Conservation (phyloP, 306 rosid species). For the Vicia villosa region DNA sequence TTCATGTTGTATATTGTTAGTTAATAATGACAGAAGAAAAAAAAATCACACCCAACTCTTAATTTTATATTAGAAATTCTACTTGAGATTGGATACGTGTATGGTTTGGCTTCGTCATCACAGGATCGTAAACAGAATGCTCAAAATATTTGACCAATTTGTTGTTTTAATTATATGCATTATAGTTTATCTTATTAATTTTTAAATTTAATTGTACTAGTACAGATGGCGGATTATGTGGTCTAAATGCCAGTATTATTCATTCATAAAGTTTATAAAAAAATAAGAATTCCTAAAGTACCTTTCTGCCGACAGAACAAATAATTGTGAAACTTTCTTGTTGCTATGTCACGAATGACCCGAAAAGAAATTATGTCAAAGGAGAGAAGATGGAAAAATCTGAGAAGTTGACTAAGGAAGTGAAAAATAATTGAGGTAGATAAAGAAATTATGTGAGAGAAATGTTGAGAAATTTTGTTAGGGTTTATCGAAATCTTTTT, state of each 20-base stretch:
- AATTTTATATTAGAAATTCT: slow-evolving; percentile 5
- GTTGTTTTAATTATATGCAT: background rate
- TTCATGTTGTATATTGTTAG: slow-evolving; percentile 45
- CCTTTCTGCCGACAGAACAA: slow-evolving; percentile 11
- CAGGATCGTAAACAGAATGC: background rate
- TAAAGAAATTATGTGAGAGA: too few species aligned
- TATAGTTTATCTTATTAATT: background rate
- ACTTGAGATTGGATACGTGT: slow-evolving; percentile 22
- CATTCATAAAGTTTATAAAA: background rate
- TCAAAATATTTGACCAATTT: slow-evolving; percentile 2
- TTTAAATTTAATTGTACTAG: background rate
- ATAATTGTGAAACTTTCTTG: background rate
- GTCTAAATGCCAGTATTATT: background rate
- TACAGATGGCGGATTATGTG: background rate
- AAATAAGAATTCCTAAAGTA: background rate
- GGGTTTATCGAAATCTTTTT: too few species aligned
- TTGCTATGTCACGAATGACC: background rate
- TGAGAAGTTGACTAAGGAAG: too few species aligned
- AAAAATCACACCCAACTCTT: slow-evolving; percentile 3
- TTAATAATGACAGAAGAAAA: slow-evolving; percentile 31
- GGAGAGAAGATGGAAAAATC: too few species aligned
- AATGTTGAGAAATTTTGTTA: too few species aligned
- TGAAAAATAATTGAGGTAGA: too few species aligned
- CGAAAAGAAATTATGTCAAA: too few species aligned
- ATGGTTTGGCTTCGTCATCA: background rate